These are phyloP conservation scores for Wickerhamomyces canadensis DNA, from an alignment of 805 yeast genomes.

Conservation along the genomic window DNA sequence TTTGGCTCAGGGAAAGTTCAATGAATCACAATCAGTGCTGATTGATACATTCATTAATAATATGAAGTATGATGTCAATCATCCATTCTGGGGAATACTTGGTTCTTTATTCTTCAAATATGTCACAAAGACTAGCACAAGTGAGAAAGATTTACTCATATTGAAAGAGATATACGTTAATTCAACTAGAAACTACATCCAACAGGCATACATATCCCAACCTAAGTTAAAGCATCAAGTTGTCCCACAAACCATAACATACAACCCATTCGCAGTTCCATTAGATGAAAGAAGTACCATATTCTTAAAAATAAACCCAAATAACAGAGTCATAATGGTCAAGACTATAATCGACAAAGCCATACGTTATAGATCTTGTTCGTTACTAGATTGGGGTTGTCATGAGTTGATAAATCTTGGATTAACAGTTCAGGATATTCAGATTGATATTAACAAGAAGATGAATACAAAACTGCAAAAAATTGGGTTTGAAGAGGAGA, in stretches of 20 bases:
- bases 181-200: conserved; percentile 9
- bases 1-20: conserved; percentile 3
- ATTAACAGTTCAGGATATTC: conserved; percentile 11
- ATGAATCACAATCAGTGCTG: conserved; percentile 10
- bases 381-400: conserved; percentile 13
- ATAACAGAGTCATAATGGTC: conserved; percentile 10
- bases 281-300: conserved; percentile 2
- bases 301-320: conserved; percentile 9
- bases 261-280: conserved; percentile 16
- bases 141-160: conserved; percentile 4
- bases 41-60: conserved; percentile 13
- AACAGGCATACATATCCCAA: conserved; percentile 7
- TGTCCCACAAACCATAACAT: conserved; percentile 3
- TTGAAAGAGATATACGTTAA: conserved; percentile 11
- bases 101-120: conserved; percentile 16
- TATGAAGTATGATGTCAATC: conserved; percentile 1
- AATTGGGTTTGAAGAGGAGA: background rate
- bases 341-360: conserved; percentile 19
- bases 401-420: conserved; percentile 15
- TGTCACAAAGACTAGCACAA: conserved; percentile 7
- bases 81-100: conserved; percentile 18
- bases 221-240: conserved; percentile 1
- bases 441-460: conserved; percentile 9
- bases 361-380: conserved; percentile 1
- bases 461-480: background rate